Base-by-base conservation (phyloP, 257 asterid species). In the Linaria vulgaris region DNA sequence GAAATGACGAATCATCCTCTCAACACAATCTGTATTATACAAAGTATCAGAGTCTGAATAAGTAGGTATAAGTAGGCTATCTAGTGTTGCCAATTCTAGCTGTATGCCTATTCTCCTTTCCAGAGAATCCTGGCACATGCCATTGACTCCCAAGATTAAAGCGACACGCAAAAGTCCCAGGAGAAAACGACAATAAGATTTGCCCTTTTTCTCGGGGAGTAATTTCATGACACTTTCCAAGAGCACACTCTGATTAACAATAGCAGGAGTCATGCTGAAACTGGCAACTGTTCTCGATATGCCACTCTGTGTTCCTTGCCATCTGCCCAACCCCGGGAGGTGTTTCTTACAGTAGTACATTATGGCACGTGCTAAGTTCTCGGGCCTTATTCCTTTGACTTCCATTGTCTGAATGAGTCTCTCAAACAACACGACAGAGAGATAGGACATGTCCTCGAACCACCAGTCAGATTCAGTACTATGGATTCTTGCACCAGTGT, bases 381-480 rank as follows among this genome's bases (percentile, higher is more conserved):
- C 94, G 1, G 79, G 83, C 20, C 78, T 76, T 78, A 85, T 85
- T 38, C 99, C 96, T 82, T 84, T 87, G 23, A 66, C 74, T 76
- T 82, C 88, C 94, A 85, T 76, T 11, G 83, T 79, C 51, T 46
- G 81, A 52, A 94, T 78, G 51, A 94, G 71, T 68, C 91, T 84
- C 83, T 80, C 91, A 49, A 94, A 94, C 75, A 90, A 81, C 56
- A 69, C 83, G 19, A 89, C 83, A 20, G 85, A 57, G 27, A 94
- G 89, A 79, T 83, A 87, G 0, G 97, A 89, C 30, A 84, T 66
- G 44, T 94, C 99, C 68, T 94, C 97, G 53, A 82, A 94, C 99
- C 99, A 94, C 99, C 97, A 94, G 62, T 89, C 87, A 7, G 96
- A 90, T 73, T 90, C 92, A 12, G 62, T 53, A 43, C 88, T 79